Evolutionary conservation across 768 basidiomycete species (phyloP), one percentile per base, ranked within the genome.

Genomic region (Russula dissimulans): DNA sequence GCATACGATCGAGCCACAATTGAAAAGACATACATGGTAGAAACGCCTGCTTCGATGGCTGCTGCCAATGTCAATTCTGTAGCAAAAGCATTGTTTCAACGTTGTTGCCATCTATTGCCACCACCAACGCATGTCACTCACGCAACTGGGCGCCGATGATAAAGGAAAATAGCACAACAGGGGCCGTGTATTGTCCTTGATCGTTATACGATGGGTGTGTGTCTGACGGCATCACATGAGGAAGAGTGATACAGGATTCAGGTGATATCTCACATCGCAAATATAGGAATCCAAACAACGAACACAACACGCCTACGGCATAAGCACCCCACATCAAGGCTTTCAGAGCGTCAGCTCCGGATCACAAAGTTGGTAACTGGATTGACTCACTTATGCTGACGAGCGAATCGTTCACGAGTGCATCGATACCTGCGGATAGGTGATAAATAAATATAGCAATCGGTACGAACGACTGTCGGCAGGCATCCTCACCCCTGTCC

Each of bases 291-390:
- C 80, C 84, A 67, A 92, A 90, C 18, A 91, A 72, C 2, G 83
- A 85, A 53, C 79, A 89, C 29, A 88, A 71, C 61, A 91, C 71
- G n/a, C 88, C 88, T 56, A 87, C 80, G 52, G 78, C 75, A 69
- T 92, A 92, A 15, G 82, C 86, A n/a, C 89, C 88, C 84, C 87
- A 90, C 1, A 80, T 88, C 65, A 89, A 70, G 0, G 86, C 86
- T 86, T 57, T 6, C 11, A 29, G 31, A 29, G 18, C 9, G 34
- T 17, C 34, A 56, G 55, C 56, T 14, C 22, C 26, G 9, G 14
- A 65, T 57, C 14, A 60, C 47, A 36, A 64, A 66, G 52, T 31
- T 38, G 41, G 39, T 46, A 26, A 38, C 34, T 31, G 46, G 54
- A 34, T 39, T 34, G 57, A 72, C 85, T 72, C 67, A 87, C 85